Evolutionary conservation across 1,139 yeast genomes (phyloP), one percentile per base, ranked within the genome.

Genomic region (Meyerozyma elateridarum): DNA sequence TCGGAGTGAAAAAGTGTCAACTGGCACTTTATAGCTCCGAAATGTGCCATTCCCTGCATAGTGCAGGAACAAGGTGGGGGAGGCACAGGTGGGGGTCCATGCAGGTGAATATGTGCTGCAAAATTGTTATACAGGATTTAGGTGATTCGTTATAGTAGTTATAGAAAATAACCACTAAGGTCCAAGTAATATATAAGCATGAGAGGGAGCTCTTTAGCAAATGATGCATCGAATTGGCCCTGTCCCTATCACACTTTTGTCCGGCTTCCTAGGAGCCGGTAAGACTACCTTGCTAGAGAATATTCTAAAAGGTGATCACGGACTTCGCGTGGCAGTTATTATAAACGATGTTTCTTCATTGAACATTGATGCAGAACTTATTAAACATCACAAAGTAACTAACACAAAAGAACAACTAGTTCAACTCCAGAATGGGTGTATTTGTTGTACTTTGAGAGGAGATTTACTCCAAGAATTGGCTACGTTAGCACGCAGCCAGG

Each of bases 361-460:
- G 24, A 65, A 65, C 42, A 60, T 68, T 21, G 73, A 68, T 46
- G 71, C 72, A 5, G 49, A 59, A 3, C 44, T 68, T 20, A 54
- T 68, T 18, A 49, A 53, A 31, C 48, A 61, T 32, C 70, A 64
- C 44, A 59, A 53, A 20, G 61, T 67, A 13, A 58, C 63, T 19
- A 55, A 62, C 32, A 63, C 56, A 34, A 56, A 66, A 32, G 73
- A 67, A 39, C 64, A 65, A 36, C 41, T 68, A 30, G 57, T 68
- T 25, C 70, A 65, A 36, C 46, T 68, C 22, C 72, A 67, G 37
- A 68, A 67, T 37, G 74, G 73, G 3, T 68, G 73, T 36, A 65
- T 66, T 15, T 68, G 73, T 36, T 68, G 73, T 39, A 67, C 73
- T 2, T 52, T 68, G 29, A 51, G 74, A 31, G 71, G 70, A 5